A percentile compares a stretch with the other conserved stretches of the same genome.
phyloP scores from a whole-genome alignment of 2,329 filamentous ascomycete species.

The Ophiostoma triangulosporum region DNA sequence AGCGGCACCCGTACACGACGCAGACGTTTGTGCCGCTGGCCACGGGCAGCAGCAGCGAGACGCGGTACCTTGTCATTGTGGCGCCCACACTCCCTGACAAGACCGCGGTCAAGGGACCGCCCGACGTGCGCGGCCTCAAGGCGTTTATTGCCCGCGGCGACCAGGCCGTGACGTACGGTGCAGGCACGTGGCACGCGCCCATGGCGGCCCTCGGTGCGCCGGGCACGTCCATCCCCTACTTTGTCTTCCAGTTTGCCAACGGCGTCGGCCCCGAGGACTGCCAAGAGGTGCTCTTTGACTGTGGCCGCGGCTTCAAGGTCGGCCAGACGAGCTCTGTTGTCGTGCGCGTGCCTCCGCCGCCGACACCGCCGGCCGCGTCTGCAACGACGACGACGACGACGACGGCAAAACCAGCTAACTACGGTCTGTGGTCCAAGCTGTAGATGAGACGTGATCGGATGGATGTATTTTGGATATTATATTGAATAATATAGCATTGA shows the following conservation, averaged over 20 bases:
- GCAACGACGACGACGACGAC: not conserved
- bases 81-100: slow-evolving; percentile 49
- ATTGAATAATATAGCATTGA: too few species aligned
- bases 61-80: slow-evolving; percentile 70
- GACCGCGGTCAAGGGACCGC: slow-evolving; percentile 28
- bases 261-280: slow-evolving; percentile 75
- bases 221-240: slow-evolving; percentile 58
- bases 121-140: slow-evolving; percentile 54
- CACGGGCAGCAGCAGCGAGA: slow-evolving; percentile 23
- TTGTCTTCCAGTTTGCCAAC: slow-evolving; percentile 82
- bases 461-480: too few species aligned
- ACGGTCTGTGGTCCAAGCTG: slow-evolving; percentile 3
- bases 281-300: slow-evolving; percentile 52
- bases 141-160: slow-evolving; percentile 67
- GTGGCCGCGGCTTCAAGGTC: not conserved
- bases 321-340: slow-evolving; percentile 4
- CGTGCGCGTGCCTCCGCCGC: slow-evolving; percentile 3
- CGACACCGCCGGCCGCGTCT: not conserved
- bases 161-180: slow-evolving; percentile 83
- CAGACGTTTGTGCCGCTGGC: slow-evolving; percentile 81
- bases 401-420: not conserved
- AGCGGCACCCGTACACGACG: slow-evolving; percentile 85
- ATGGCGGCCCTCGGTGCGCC: slow-evolving; percentile 69
- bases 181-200: slow-evolving; percentile 89
- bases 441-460: too few species aligned